Conservation (phyloP, 805 yeast species). For the Ascoidea rubescens region DNA sequence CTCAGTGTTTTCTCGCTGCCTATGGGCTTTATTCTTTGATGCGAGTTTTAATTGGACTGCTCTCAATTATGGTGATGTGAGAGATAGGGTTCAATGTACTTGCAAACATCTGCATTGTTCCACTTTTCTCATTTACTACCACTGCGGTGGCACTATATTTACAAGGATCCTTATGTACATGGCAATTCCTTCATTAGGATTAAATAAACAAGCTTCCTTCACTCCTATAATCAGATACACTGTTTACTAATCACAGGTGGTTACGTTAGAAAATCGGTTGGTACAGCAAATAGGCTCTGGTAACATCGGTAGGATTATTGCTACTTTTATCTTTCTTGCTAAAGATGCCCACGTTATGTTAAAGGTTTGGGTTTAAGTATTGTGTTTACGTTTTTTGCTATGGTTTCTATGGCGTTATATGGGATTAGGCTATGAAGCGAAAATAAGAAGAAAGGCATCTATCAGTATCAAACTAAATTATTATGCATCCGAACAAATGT, state of each 20-base stretch:
- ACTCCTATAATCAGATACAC: too few relatives aligned
- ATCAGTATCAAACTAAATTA: too few relatives aligned
- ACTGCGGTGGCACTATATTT: too few relatives aligned
- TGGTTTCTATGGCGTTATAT: constrained; percentile 22
- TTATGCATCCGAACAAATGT: too few relatives aligned
- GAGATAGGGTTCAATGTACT: too few relatives aligned
- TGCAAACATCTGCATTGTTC: too few relatives aligned
- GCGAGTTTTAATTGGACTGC: constrained; percentile 58
- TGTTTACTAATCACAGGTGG: constrained; percentile 26
- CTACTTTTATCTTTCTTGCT: constrained; percentile 41
- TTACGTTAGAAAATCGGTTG: constrained; percentile 44
- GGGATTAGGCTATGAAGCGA: too few relatives aligned
- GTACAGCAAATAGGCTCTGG: constrained; percentile 59
- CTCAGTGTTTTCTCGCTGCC: constrained; percentile 47
- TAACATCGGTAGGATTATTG: constrained; percentile 57
- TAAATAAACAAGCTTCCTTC: too few relatives aligned
- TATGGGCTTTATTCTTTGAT: constrained; percentile 47
- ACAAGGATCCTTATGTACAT: too few relatives aligned
- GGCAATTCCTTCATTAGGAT: too few relatives aligned
- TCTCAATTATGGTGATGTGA: constrained; percentile 29
- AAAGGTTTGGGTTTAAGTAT: constrained; percentile 40
- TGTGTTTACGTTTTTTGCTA: constrained; percentile 31
- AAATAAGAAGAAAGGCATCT: too few relatives aligned
- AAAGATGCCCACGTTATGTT: constrained; percentile 40
- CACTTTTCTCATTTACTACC: too few relatives aligned